These are phyloP conservation scores for Hirschioporus abietinus DNA, from an alignment of 768 basidiomycete genomes.

Conservation along the genomic window DNA sequence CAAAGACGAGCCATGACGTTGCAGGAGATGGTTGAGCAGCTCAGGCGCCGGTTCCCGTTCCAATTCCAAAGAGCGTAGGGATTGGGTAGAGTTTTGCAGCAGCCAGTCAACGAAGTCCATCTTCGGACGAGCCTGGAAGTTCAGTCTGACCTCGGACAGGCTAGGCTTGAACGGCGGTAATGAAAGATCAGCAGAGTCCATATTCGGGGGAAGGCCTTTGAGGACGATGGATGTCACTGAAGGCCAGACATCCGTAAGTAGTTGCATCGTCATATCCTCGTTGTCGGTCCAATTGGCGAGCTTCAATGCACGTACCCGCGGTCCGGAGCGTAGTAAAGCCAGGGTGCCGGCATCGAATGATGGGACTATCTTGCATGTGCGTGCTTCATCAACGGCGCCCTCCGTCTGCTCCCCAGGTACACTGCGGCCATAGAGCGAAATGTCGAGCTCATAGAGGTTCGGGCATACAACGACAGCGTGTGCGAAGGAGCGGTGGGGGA, in stretches of 20 bases:
- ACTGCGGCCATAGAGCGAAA: conserved; percentile 55
- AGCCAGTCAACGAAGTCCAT: conserved; percentile 67
- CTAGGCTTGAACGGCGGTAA: conserved; percentile 40
- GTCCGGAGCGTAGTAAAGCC: conserved; percentile 47
- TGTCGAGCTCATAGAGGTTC: conserved; percentile 47
- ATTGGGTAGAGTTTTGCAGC: conserved; percentile 47
- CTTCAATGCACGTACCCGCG: conserved; percentile 41
- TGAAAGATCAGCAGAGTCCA: conserved; percentile 30
- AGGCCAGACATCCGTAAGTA: conserved; percentile 56
- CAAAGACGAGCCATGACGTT: conserved; percentile 43
- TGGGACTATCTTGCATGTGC: conserved; percentile 46
- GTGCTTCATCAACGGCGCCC: conserved; percentile 33
- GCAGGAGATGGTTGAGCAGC: conserved; percentile 50
- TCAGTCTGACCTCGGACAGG: conserved; percentile 52
- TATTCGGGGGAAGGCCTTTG: conserved; percentile 51
- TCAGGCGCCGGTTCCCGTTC: conserved; percentile 53
- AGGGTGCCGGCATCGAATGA: conserved; percentile 51
- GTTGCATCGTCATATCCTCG: conserved; percentile 47
- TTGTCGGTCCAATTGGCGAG: conserved; percentile 74
- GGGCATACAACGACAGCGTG: conserved; percentile 54
- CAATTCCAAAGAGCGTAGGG: conserved; percentile 51
- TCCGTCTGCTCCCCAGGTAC: conserved; percentile 46
- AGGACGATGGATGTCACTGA: conserved; percentile 50
- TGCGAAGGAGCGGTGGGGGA: conserved; percentile 54
- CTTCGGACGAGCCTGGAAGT: conserved; percentile 59